These are phyloP conservation scores for Chiua virens DNA, from an alignment of 768 basidiomycete species.

Conservation along the genomic window DNA sequence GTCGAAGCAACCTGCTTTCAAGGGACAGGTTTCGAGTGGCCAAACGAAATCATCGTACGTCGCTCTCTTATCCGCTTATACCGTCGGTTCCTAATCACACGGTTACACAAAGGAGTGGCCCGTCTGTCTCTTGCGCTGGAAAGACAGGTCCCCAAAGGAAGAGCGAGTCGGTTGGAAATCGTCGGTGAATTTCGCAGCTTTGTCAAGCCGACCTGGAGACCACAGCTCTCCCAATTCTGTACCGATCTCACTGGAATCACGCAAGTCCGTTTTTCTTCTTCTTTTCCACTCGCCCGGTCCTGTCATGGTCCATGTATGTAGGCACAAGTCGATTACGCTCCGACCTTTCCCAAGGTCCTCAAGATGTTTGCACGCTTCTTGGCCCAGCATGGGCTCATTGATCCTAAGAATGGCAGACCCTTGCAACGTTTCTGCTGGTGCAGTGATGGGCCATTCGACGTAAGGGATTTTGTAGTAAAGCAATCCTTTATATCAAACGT, in stretches of 20 bases:
- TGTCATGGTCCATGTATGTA: slow-evolving; percentile 32
- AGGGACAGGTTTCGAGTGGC: slow-evolving; percentile 72
- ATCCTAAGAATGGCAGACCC: slow-evolving; percentile 52
- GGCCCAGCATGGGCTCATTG: slow-evolving; percentile 66
- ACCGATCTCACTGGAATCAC: slow-evolving; percentile 86
- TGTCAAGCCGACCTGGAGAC: slow-evolving; percentile 85
- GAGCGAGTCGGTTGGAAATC: slow-evolving; percentile 59
- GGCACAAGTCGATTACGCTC: slow-evolving; percentile 80
- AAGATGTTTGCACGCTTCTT: slow-evolving; percentile 66
- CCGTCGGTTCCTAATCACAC: slow-evolving; percentile 7
- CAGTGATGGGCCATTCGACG: slow-evolving; percentile 80
- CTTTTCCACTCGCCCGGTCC: background rate
- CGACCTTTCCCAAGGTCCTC: slow-evolving; percentile 71
- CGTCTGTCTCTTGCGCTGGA: slow-evolving; percentile 86
- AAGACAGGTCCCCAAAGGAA: slow-evolving; percentile 51
- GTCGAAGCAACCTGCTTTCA: slow-evolving; percentile 81
- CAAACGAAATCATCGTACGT: slow-evolving; percentile 94
- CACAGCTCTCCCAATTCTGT: slow-evolving; percentile 81
- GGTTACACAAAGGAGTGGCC: slow-evolving; percentile 76
- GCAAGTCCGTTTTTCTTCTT: slow-evolving; percentile 59
- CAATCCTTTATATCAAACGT: slow-evolving; percentile 88
- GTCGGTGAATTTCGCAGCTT: slow-evolving; percentile 86
- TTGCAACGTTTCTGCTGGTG: slow-evolving; percentile 77
- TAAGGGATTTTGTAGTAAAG: slow-evolving; percentile 84
- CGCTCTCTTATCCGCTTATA: slow-evolving; percentile 15